phyloP scores from a whole-genome alignment of 2,329 filamentous ascomycete genomes.

The Cytospora chrysosperma region DNA sequence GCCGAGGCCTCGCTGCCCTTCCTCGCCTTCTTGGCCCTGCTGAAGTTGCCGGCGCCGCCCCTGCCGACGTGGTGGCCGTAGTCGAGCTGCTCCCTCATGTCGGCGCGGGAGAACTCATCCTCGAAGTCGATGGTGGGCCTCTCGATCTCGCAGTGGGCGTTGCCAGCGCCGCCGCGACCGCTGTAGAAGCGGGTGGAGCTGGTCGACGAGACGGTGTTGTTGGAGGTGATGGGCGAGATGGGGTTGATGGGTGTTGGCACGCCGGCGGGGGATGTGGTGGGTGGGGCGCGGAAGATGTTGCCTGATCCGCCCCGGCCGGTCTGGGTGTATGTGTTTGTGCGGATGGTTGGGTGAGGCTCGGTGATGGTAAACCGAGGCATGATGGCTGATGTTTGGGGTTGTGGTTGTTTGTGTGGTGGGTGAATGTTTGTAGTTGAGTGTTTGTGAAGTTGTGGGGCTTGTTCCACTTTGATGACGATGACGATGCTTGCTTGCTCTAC shows the following conservation, averaged over 20 bases:
- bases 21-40: conserved; percentile 21
- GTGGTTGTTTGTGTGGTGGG: not conserved
- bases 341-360: conserved; percentile 49
- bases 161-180: conserved; percentile 67
- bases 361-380: conserved; percentile 47
- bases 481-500: not conserved
- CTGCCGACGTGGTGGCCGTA: conserved; percentile 59
- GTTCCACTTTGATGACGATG: not conserved
- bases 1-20: conserved; percentile 35
- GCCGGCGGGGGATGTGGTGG: conserved; percentile 47
- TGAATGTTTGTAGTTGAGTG: not conserved
- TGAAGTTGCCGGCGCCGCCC: conserved; percentile 61
- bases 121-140: conserved; percentile 64
- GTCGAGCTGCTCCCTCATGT: conserved; percentile 50
- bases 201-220: conserved; percentile 44
- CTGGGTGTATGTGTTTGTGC: conserved; percentile 48
- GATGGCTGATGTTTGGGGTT: conserved; percentile 25
- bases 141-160: conserved; percentile 53
- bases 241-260: conserved; percentile 46
- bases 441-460: not conserved
- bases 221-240: conserved; percentile 38
- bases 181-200: conserved; percentile 54
- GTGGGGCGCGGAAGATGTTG: conserved; percentile 52
- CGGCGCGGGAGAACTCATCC: conserved; percentile 60
- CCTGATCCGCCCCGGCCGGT: conserved; percentile 56